Conservation (phyloP, 495 filamentous ascomycete genomes). For the Podospora pseudocomata region DNA sequence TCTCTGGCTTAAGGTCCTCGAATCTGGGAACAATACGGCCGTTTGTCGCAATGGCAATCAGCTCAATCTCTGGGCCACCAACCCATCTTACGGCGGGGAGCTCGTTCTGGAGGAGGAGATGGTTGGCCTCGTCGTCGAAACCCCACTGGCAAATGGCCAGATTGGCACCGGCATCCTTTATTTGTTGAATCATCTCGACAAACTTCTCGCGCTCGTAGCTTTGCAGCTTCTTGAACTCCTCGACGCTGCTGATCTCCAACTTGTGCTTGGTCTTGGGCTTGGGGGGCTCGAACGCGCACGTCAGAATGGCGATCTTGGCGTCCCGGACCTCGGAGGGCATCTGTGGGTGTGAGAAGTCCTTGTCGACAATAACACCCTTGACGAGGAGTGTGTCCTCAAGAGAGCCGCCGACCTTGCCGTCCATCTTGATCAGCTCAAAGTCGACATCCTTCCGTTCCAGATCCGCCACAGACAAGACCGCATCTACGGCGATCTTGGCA, state of each 20-base stretch:
- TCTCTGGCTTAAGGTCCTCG: constrained; percentile 85
- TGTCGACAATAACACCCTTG: constrained; percentile 97
- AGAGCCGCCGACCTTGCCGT: constrained; percentile 93
- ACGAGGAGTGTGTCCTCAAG: constrained; percentile 94
- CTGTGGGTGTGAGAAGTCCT: constrained; percentile 99
- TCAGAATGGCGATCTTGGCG: constrained; percentile 95
- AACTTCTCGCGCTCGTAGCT: constrained; percentile 95
- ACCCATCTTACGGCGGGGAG: constrained; percentile 97
- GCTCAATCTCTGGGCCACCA: constrained; percentile 94
- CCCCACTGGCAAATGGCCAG: constrained; percentile 99
- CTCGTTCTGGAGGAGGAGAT: constrained; percentile 90
- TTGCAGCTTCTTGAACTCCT: constrained; percentile 96
- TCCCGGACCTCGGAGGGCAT: constrained; percentile 93
- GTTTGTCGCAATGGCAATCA: constrained; percentile 98
- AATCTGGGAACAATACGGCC: constrained; percentile 96
- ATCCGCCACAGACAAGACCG: constrained; percentile 93
- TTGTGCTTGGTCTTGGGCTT: constrained; percentile 99
- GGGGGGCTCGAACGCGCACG: constrained; percentile 97
- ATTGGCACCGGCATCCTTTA: constrained; percentile 96
- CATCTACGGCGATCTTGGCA: constrained; percentile 93
- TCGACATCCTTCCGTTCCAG: constrained; percentile 96
- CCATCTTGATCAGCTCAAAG: constrained; percentile 98
- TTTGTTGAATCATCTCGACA: constrained; percentile 95
- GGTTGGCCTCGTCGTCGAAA: constrained; percentile 98
- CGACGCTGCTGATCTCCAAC: constrained; percentile 94